Evolutionary conservation across 345 rosid genomes (phyloP), one percentile per base, ranked within the genome.

Genomic region (Aquilaria malaccensis): DNA sequence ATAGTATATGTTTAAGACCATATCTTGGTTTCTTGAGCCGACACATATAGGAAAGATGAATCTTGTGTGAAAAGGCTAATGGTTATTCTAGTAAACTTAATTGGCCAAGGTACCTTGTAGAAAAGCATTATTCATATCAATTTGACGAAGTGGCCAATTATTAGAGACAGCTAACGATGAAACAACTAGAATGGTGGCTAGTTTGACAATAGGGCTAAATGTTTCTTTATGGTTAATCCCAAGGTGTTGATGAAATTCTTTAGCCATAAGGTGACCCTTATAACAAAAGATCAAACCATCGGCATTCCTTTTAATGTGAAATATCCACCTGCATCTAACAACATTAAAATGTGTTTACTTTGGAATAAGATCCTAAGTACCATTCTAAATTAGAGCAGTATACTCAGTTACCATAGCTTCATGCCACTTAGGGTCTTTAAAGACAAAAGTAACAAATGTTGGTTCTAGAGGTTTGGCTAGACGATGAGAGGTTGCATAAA

Each of bases 211-310:
- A 7, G 9, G 46, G 43, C 0, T 56, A 0, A 45, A 64, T 1
- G 61, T 54, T 0, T 64, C 53, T 1, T 11, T 1, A 41, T 1
- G 54, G 30, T 64, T 60, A 3, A 45, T 0, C 3, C 32, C 46
- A 0, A 22, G 68, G 3, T 22, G 7, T 64, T 64, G 61, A 46
- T 64, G 60, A 30, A 64, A 64, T 7, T 4, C 61, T 11, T 64
- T 54, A 0, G 61, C 61, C 0, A 64, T 30, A n/a, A 64, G n/a
- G 3, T 7, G 0, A 10, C 60, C 60, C 12, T 64, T 64, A 15
- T 11, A 64, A 45, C 11, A 11, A 6, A 15, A 22, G 12, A 64
- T 14, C 12, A 3, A 43, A 11, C 61, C 55, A 64, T 54, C 14
- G 2, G 52, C 3, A 3, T 15, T 7, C 1, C 47, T 0, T 31